Conservation (phyloP, 31 red algal genomes). For the Endocladia muricata region DNA sequence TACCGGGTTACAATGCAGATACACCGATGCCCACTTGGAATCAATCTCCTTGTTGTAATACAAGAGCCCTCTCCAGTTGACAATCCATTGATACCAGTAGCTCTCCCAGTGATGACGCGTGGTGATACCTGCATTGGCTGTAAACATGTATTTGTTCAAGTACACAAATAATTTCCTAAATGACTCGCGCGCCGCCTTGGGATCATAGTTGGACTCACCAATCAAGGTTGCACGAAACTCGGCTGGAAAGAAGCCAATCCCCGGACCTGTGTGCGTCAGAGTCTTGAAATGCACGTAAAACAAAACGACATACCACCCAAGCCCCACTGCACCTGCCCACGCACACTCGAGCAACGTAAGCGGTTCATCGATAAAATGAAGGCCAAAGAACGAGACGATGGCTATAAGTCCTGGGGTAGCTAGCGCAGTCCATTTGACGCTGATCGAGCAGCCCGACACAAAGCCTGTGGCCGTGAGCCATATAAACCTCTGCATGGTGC, state of each 20-base stretch:
- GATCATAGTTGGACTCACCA: conserved; percentile 82
- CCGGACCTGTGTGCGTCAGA: conserved; percentile 74
- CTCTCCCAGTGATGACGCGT: conserved; percentile 91
- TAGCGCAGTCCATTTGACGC: conserved; percentile 92
- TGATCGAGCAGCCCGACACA: conserved; percentile 65
- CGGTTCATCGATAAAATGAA: conserved; percentile 84
- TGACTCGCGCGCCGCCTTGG: conserved; percentile 38
- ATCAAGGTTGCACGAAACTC: conserved; percentile 89
- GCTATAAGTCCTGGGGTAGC: conserved; percentile 92
- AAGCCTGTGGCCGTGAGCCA: conserved; percentile 82
- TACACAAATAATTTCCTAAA: conserved; percentile 78
- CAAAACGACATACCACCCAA: conserved; percentile 72
- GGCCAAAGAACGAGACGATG: conserved; percentile 95
- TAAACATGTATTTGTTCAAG: conserved; percentile 93
- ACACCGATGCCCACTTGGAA: conserved; percentile 73
- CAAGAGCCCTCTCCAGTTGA: conserved; percentile 92
- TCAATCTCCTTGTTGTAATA: conserved; percentile 76
- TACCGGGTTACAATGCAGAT: conserved; percentile 86
- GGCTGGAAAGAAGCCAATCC: conserved; percentile 71
- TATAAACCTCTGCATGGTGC: conserved; percentile 31
- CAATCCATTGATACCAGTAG: conserved; percentile 94
- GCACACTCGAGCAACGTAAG: conserved; percentile 79
- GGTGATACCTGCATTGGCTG: conserved; percentile 81
- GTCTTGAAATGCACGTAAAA: conserved; percentile 94
- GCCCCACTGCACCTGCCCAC: conserved; percentile 63